Evolutionary conservation across 1,139 yeast species (phyloP), one percentile per base, ranked within the genome.

Genomic region (Kodamaea sp.): DNA sequence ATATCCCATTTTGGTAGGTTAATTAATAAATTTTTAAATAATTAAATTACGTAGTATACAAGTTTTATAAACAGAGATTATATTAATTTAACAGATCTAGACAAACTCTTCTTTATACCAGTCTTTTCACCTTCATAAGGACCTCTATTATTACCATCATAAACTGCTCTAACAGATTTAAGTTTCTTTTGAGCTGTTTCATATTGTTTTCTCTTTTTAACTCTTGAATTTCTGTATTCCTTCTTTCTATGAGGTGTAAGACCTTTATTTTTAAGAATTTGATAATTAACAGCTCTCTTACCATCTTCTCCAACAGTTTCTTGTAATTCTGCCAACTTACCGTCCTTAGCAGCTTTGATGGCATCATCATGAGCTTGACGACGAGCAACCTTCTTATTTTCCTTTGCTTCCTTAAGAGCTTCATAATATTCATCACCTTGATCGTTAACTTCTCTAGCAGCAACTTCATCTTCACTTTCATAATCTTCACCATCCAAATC

Each of bases 171-270:
- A 47, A 87, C 84, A 44, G 95, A 84, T 58, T 83, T 82, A 61
- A 94, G 83, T 63, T 89, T 89, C 88, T 89, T 90, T 70, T 89
- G 82, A 30, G 99, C 98, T 60, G 79, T 77, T 48, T 88, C 97
- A 69, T 86, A 92, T 79, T 88, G 88, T 81, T 82, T 86, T 75
- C 97, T 84, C 95, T 92, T 92, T 75, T 92, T 92, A 58, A 92
- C 97, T 67, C 99, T 84, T 31, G 97, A 79, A 61, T 92, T 94
- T 67, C 97, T 78, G 71, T 85, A 82, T 52, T 88, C 97, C 74
- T 92, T 92, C 72, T 85, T 85, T 60, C 96, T 78, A 63, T 84
- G 84, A 22, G 95, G 90, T 2, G 97, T 88, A 49, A 92, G 80
- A 58, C 99, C 99, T 70, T 87, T 89, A 65, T 90, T 90, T 74